Evolutionary conservation across 1,139 yeast genomes (phyloP).

Genomic region (Petasospora fabianii): DNA sequence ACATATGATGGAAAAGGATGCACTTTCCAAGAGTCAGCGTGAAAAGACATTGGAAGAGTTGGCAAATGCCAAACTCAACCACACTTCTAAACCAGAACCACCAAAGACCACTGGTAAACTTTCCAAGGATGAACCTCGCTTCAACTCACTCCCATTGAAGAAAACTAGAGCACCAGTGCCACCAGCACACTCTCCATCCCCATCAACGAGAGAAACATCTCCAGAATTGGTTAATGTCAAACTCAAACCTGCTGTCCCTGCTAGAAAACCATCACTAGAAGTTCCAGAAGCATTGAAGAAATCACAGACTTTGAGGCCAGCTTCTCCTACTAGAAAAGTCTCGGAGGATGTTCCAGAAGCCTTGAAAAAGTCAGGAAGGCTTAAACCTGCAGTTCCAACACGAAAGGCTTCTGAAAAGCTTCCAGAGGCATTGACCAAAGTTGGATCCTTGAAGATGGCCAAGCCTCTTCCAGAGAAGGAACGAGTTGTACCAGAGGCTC

Average conservation of each 20-base stretch:
- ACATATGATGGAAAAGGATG: conserved; percentile 7
- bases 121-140: conserved; percentile 7
- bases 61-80: conserved; percentile 15
- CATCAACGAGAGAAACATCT: conserved; percentile 1
- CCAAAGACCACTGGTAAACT: not conserved
- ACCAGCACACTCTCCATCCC: conserved; percentile 9
- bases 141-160: conserved; percentile 17
- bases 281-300: conserved; percentile 24
- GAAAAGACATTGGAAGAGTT: conserved; percentile 15
- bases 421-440: conserved; percentile 15
- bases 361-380: conserved; percentile 10
- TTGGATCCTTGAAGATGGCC: conserved; percentile 6
- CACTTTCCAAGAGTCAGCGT: conserved; percentile 10
- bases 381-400: conserved; percentile 14
- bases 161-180: conserved; percentile 18
- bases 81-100: conserved; percentile 6
- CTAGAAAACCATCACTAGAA: conserved; percentile 21
- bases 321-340: conserved; percentile 24
- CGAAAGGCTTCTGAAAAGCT: conserved; percentile 8
- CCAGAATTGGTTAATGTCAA: conserved; percentile 18
- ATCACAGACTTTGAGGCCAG: conserved; percentile 22
- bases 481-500: conserved; percentile 16
- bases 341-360: conserved; percentile 26
- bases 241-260: conserved; percentile 28
- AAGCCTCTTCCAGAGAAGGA: conserved; percentile 7